These are phyloP conservation scores for Pestalotiopsis sp. DNA, from an alignment of 2,329 filamentous ascomycete species.

Conservation along the genomic window DNA sequence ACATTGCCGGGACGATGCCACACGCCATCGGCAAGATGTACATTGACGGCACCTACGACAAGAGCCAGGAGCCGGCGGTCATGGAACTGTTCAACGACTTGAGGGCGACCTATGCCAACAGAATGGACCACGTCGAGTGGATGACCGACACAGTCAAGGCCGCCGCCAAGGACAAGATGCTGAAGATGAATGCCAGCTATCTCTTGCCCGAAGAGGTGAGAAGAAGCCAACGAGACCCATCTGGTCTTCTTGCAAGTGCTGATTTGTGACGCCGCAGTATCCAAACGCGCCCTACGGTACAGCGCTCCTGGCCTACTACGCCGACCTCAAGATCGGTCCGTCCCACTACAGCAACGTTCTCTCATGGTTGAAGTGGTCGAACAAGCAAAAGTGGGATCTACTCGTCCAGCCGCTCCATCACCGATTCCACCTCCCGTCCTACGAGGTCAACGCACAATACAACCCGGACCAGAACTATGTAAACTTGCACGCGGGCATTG, in stretches of 20 bases:
- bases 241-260: not conserved
- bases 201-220: not conserved
- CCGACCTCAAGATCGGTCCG: not conserved
- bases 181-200: not conserved
- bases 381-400: not conserved
- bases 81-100: not conserved
- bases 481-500: not conserved
- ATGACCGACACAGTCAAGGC: not conserved
- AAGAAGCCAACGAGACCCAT: not conserved
- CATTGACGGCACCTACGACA: not conserved
- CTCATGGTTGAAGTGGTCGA: not conserved
- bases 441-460: not conserved
- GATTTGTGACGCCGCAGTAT: not conserved
- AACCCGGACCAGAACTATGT: not conserved
- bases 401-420: not conserved
- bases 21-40: not conserved
- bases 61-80: not conserved
- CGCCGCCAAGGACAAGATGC: not conserved
- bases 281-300: not conserved
- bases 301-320: not conserved
- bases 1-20: not conserved
- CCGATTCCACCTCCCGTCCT: not conserved
- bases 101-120: not conserved
- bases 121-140: not conserved
- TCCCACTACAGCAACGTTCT: constrained; percentile 4